Evolutionary conservation across 345 rosid species (phyloP), one percentile per base, ranked within the genome.

Genomic region (Melaleuca quinquenervia): DNA sequence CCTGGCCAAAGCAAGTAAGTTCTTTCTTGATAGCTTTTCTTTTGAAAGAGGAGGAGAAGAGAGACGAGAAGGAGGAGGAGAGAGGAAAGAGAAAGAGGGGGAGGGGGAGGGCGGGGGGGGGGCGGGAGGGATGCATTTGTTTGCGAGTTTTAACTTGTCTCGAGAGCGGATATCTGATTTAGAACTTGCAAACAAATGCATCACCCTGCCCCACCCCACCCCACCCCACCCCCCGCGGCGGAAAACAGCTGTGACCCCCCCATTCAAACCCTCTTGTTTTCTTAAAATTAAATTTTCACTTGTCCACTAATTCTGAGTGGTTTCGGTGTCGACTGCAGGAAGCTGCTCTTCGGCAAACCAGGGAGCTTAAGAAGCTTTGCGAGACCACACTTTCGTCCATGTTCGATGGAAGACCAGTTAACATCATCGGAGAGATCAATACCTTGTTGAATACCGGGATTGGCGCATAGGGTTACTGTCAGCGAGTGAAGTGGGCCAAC

Each of bases 361-460:
- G 95, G 91, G 96, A 93, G 91, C 93, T 96, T 87, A 97, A 97
- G 94, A 94, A 92, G 88, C 91, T 95, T 32, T 93, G 98, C 29
- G 99, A 95, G 92, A 93, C 91, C 51, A 92, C 95, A n/a, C 96
- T 96, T 70, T 95, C 99, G 24, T 90, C 98, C 86, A 89, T 96
- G 89, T 97, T 96, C 85, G 98, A 97, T 50, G 99, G 99, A 89
- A 94, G 99, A 87, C 99, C 99, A 20, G 99, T 96, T 75, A 92
- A 97, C 88, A 93, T 97, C 87, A 96, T 96, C 49, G 99, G 99
- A 87, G 98, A 96, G 92, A 96, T 97, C 89, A 97, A 94, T 87
- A 89, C 99, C 52, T 85, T 97, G 87, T 87, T 97, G 93, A 95
- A 87, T 90, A 89, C 95, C 52, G 94, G 96, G 52, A n/a, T 94